Evolutionary conservation across 805 yeast genomes (phyloP).

Genomic region (Candida loeiensis): DNA sequence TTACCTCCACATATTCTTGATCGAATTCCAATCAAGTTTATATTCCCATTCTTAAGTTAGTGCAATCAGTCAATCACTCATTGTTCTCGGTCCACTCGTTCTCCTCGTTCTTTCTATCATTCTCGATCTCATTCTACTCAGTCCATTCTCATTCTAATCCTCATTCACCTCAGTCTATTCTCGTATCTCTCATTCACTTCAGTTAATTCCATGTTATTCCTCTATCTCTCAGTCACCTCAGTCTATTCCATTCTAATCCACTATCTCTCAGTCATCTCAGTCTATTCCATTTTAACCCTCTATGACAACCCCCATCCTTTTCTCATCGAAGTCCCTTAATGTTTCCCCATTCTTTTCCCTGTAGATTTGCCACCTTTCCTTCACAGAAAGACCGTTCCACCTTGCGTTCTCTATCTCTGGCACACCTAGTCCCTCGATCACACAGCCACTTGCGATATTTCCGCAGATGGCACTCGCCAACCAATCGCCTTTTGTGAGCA

Average conservation of each 20-base stretch:
- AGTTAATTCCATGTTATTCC: too few species aligned
- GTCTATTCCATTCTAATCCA: too few species aligned
- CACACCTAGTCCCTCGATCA: constrained; percentile 78
- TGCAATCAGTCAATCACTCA: background rate
- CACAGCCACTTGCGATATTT: constrained; percentile 72
- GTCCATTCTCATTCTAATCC: too few species aligned
- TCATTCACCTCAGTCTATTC: too few species aligned
- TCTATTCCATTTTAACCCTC: background rate
- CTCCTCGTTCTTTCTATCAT: too few species aligned
- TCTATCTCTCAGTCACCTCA: too few species aligned
- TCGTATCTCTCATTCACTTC: background rate
- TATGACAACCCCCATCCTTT: background rate
- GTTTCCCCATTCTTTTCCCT: constrained; percentile 15
- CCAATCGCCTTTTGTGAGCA: constrained; percentile 46
- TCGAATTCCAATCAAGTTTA: too few species aligned
- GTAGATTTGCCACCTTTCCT: constrained; percentile 45
- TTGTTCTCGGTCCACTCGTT: background rate
- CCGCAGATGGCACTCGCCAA: constrained; percentile 61
- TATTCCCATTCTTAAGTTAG: too few species aligned
- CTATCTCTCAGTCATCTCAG: too few species aligned
- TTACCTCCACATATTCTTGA: too few species aligned
- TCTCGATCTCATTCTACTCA: background rate
- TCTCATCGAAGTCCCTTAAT: constrained; percentile 3
- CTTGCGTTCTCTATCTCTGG: constrained; percentile 22
- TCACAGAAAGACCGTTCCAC: constrained; percentile 61